Percentiles rank a stretch among this genome's conserved stretches.
Conservation (phyloP, 192 early-diverging fungal genomes). For the Obelidium mucronatum region DNA sequence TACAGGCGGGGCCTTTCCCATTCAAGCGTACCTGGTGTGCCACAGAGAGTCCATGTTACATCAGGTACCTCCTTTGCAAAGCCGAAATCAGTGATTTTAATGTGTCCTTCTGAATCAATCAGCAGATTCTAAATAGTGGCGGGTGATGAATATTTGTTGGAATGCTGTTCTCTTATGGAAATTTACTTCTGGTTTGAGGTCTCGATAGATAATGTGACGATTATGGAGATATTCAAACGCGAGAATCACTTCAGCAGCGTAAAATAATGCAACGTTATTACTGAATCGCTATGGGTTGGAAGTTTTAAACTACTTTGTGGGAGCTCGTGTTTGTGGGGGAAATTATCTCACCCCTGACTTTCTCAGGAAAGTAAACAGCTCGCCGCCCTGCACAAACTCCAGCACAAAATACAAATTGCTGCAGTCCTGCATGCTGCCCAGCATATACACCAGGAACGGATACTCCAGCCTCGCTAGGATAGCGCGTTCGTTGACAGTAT, state of each 20-base stretch:
- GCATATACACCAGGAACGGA: slow-evolving; percentile 93
- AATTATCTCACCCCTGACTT: slow-evolving; percentile 74
- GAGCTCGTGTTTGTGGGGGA: background rate
- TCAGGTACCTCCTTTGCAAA: slow-evolving; percentile 81
- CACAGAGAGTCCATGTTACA: slow-evolving; percentile 84
- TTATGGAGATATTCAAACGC: slow-evolving; percentile 89
- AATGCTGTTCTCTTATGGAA: background rate
- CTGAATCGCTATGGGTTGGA: slow-evolving; percentile 76
- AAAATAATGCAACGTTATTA: slow-evolving; percentile 86
- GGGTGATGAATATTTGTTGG: background rate
- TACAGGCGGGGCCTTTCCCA: slow-evolving; percentile 69
- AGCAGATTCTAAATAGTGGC: slow-evolving; percentile 64
- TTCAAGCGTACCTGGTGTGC: slow-evolving; percentile 67
- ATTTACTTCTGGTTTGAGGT: slow-evolving; percentile 86
- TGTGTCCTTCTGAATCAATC: slow-evolving; percentile 77
- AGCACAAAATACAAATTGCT: slow-evolving; percentile 92
- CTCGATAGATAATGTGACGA: slow-evolving; percentile 90
- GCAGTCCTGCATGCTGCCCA: slow-evolving; percentile 92
- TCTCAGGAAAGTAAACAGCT: slow-evolving; percentile 90
- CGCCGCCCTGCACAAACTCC: slow-evolving; percentile 96
- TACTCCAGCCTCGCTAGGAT: slow-evolving; percentile 88
- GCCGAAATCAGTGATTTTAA: slow-evolving; percentile 87
- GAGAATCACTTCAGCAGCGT: slow-evolving; percentile 86
- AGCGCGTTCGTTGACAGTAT: slow-evolving; percentile 95
- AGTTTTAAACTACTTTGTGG: too few species aligned